These are phyloP conservation scores for Immersiporthe knoxdaviesiana DNA, from an alignment of 2,329 filamentous ascomycete species.

Conservation along the genomic window DNA sequence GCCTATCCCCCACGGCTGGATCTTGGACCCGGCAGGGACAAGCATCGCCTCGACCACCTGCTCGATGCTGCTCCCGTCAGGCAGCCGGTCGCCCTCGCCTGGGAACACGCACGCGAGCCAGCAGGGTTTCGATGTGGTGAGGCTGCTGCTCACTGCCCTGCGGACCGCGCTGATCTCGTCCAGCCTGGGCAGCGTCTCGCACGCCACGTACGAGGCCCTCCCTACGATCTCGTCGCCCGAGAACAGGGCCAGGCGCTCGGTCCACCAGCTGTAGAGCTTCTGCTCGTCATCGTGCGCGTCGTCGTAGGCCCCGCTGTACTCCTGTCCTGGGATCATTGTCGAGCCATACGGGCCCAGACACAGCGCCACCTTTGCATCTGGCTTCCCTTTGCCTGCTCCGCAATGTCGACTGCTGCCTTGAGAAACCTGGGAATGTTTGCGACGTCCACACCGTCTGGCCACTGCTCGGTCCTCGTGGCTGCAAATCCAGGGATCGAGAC, in stretches of 20 bases:
- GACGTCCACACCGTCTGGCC: conserved; percentile 48
- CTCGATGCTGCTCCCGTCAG: conserved; percentile 56
- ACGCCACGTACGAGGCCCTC: conserved; percentile 59
- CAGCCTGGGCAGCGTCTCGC: conserved; percentile 67
- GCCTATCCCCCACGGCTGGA: conserved; percentile 63
- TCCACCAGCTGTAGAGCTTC: conserved; percentile 60
- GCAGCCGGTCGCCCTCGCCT: conserved; percentile 53
- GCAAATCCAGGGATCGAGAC: conserved; percentile 60
- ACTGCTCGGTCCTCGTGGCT: conserved; percentile 48
- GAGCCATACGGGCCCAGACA: conserved; percentile 70
- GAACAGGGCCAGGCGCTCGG: conserved; percentile 57
- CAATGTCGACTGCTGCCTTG: conserved; percentile 49
- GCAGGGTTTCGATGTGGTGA: conserved; percentile 40
- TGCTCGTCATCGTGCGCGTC: conserved; percentile 46
- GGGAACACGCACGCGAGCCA: conserved; percentile 70
- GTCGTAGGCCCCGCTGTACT: conserved; percentile 67
- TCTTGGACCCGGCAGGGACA: conserved; percentile 32
- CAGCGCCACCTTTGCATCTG: conserved; percentile 51
- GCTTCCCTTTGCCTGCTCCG: conserved; percentile 39
- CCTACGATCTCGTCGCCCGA: conserved; percentile 41
- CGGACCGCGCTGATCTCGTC: conserved; percentile 65
- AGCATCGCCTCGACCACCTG: conserved; percentile 47
- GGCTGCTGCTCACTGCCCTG: conserved; percentile 41
- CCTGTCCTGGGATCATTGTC: conserved; percentile 66
- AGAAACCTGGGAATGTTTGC: conserved; percentile 47